These are phyloP conservation scores for Ophiostoma sp. DNA, from an alignment of 2,329 filamentous ascomycete species.

Conservation along the genomic window DNA sequence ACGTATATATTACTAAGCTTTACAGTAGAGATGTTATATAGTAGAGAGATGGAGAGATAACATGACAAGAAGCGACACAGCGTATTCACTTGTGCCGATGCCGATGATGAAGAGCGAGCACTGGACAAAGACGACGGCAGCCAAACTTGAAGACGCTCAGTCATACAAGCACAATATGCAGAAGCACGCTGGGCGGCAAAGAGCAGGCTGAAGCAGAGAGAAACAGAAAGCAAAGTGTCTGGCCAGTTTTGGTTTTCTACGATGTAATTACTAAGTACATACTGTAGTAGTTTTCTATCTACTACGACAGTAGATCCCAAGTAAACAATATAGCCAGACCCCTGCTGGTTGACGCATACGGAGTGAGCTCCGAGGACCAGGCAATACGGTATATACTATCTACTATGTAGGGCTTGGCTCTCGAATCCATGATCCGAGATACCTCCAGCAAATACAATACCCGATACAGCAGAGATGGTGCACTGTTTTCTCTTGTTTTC, in stretches of 20 bases:
- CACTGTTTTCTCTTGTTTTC: conserved; percentile 13
- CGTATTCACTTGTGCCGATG: not conserved
- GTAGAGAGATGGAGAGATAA: not conserved
- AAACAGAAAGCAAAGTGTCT: no score
- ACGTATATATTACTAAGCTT: not conserved
- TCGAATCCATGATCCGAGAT: not conserved
- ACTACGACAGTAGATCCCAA: not conserved
- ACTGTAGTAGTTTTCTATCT: no score
- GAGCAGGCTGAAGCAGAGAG: no score
- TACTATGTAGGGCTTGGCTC: not conserved
- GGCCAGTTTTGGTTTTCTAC: no score
- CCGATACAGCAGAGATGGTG: conserved; percentile 15
- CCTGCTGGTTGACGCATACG: conserved; percentile 8
- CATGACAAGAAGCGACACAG: not conserved
- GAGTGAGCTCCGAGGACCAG: conserved; percentile 12
- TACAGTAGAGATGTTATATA: no score
- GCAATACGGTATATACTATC: not conserved
- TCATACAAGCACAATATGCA: not conserved
- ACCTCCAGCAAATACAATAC: no score
- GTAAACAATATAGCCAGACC: not conserved
- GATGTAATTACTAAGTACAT: no score
- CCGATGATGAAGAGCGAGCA: not conserved
- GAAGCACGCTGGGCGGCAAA: no score
- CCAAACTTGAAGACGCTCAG: no score
- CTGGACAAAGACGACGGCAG: no score